phyloP scores from a whole-genome alignment of 192 early-diverging fungal species.

The Backusella liffmaniae region DNA sequence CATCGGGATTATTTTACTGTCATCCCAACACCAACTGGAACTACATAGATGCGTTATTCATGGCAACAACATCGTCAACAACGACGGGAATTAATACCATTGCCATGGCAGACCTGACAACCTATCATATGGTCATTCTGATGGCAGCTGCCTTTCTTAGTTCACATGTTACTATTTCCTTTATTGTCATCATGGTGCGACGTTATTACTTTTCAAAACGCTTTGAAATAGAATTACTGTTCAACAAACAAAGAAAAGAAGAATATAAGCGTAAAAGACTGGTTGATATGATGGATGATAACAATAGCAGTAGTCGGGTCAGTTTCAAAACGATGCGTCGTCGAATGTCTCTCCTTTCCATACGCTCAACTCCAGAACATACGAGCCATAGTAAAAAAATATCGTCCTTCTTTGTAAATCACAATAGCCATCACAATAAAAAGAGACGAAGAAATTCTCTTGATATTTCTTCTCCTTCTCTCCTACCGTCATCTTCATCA shows the following conservation, averaged over 20 bases:
- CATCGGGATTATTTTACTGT: conserved; percentile 26
- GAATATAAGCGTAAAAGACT: conserved; percentile 3
- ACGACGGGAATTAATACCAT: conserved; percentile 36
- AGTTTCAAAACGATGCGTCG: not conserved
- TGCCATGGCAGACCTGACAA: conserved; percentile 21
- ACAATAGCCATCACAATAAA: not conserved
- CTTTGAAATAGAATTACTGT: conserved; percentile 28
- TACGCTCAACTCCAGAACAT: not conserved
- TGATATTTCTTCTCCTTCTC: not conserved
- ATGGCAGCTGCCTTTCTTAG: conserved; percentile 26
- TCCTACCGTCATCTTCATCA: not conserved
- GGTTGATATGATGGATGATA: not conserved
- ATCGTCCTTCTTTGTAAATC: not conserved
- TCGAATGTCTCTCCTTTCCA: conserved; percentile 10
- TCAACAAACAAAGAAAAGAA: conserved; percentile 11
- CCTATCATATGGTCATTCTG: conserved; percentile 24
- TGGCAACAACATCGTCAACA: conserved; percentile 21
- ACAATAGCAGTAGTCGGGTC: not conserved
- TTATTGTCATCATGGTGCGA: conserved; percentile 25
- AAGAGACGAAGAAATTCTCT: not conserved
- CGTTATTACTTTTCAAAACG: conserved; percentile 29
- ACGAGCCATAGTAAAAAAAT: not conserved
- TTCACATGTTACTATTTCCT: conserved; percentile 20
- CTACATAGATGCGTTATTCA: conserved; percentile 33
- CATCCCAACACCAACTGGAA: conserved; percentile 18